Conservation (phyloP, 805 yeast species). For the Wickerhamiella alocasiicola region DNA sequence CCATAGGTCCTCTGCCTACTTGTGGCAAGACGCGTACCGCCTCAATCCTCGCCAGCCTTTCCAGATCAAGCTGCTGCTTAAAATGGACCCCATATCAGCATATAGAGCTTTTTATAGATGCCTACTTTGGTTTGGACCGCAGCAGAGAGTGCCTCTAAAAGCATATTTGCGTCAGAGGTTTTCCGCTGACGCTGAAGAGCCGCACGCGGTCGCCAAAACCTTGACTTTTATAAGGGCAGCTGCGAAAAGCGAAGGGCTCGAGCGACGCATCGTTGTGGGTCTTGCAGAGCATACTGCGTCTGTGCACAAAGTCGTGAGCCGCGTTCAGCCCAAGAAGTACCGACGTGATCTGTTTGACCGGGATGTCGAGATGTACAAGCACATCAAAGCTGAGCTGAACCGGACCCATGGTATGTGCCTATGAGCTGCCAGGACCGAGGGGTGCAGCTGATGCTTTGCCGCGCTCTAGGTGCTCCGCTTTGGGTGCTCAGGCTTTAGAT, state of each 20-base stretch:
- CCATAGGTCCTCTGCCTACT: no score
- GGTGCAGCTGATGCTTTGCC: no score
- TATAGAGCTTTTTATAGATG: background rate
- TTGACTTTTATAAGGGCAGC: conserved; percentile 19
- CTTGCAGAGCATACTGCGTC: conserved; percentile 10
- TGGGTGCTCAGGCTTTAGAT: no score
- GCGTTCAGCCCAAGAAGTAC: background rate
- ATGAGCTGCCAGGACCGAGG: background rate
- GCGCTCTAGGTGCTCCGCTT: no score
- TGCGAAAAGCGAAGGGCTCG: conserved; percentile 19
- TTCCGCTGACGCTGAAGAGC: background rate
- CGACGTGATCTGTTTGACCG: no score
- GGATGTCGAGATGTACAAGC: no score
- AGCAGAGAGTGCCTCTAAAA: conserved; percentile 1
- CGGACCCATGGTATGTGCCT: conserved; percentile 2
- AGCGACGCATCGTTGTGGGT: conserved; percentile 16
- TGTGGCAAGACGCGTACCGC: no score
- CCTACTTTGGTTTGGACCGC: conserved; percentile 1
- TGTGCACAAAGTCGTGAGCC: conserved; percentile 18
- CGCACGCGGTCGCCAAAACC: conserved; percentile 13
- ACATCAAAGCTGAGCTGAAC: conserved; percentile 13
- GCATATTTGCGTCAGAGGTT: conserved; percentile 1
- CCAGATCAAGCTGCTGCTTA: no score
- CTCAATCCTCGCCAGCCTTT: no score
- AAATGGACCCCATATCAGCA: no score